Conservation (phyloP, 2,329 filamentous ascomycete species). For the Pseudogymnoascus verrucosus region DNA sequence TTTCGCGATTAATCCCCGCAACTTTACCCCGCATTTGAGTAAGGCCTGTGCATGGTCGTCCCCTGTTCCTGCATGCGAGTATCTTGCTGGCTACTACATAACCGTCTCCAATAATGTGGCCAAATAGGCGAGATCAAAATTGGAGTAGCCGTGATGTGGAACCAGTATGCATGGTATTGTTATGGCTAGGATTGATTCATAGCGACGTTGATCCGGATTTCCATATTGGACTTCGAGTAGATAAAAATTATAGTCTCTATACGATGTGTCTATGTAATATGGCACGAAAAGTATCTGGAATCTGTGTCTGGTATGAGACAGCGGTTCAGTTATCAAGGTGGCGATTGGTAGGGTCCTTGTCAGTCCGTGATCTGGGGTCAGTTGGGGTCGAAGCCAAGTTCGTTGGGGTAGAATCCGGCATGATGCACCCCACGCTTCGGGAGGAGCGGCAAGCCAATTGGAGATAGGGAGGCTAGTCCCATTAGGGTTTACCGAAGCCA, state of each 20-base stretch:
- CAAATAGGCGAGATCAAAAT: slow-evolving; percentile 3
- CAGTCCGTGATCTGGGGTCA: no score
- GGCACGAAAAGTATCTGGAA: no score
- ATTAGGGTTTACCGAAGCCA: not conserved
- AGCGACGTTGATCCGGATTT: not conserved
- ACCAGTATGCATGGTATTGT: not conserved
- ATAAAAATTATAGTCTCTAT: no score
- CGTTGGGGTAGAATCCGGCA: not conserved
- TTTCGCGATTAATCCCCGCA: not conserved
- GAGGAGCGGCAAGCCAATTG: not conserved
- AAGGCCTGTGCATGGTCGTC: not conserved
- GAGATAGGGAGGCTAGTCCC: not conserved
- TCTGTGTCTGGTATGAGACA: no score
- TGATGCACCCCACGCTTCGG: not conserved
- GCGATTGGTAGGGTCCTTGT: no score
- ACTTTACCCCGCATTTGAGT: not conserved
- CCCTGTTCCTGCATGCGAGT: not conserved
- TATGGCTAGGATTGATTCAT: not conserved
- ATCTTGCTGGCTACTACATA: not conserved
- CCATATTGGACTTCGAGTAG: not conserved
- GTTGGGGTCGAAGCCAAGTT: no score
- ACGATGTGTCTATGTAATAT: no score
- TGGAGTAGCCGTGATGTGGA: not conserved
- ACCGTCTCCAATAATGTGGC: not conserved
- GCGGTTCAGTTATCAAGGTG: no score